These are phyloP conservation scores for Globisporangium heterothallicum DNA, from an alignment of 352 stramenopile genomes.

Conservation along the genomic window DNA sequence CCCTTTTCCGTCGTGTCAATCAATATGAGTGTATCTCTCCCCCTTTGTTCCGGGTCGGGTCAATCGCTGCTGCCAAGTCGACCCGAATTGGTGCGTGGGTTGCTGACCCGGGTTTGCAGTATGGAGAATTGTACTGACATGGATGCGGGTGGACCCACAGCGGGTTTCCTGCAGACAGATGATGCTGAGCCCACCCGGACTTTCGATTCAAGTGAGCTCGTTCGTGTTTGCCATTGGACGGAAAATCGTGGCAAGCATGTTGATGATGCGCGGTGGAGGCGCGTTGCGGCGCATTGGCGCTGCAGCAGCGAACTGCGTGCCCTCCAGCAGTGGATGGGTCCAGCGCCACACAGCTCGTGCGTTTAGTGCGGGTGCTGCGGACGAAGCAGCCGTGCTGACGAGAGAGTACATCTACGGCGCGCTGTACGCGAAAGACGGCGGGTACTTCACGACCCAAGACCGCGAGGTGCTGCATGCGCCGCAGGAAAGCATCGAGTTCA, in stretches of 20 bases:
- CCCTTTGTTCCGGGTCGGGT: not conserved
- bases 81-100: too few species aligned
- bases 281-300: not conserved
- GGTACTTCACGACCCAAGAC: slow-evolving; percentile 78
- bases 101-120: too few species aligned
- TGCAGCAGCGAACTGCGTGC: too few species aligned
- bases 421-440: slow-evolving; percentile 69
- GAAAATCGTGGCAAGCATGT: slow-evolving; percentile 1
- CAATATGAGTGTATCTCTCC: not conserved
- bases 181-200: not conserved
- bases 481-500: slow-evolving; percentile 59
- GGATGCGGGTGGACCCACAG: not conserved
- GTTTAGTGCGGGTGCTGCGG: not conserved
- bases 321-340: too few species aligned
- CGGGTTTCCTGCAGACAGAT: not conserved
- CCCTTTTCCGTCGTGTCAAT: not conserved
- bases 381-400: slow-evolving; percentile 35
- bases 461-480: slow-evolving; percentile 75
- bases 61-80: too few species aligned
- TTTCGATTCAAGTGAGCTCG: not conserved
- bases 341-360: not conserved
- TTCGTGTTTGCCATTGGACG: not conserved
- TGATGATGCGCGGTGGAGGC: not conserved
- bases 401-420: slow-evolving; percentile 82
- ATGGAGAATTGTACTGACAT: not conserved